Percentiles rank a stretch among this genome's conserved stretches.
Conservation (phyloP, 805 yeast species). For the Helenozyma rhizophorensis region DNA sequence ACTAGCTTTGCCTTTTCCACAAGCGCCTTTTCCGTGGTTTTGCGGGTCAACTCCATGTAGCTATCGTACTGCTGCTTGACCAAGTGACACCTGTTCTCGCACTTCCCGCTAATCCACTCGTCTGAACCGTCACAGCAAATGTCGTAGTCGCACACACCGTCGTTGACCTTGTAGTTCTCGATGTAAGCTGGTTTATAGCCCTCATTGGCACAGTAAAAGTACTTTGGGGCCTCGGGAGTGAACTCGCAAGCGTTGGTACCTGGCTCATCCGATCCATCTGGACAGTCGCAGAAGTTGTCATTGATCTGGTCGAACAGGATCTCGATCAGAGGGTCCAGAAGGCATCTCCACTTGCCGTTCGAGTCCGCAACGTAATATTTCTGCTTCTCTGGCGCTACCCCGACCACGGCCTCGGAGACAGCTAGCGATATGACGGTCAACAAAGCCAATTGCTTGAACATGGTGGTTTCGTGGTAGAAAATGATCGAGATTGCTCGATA, state of each 20-base stretch:
- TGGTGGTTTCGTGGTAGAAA: no score
- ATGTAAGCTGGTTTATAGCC: slow-evolving; percentile 64
- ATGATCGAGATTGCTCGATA: no score
- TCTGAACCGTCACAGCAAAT: slow-evolving; percentile 94
- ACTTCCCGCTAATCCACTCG: slow-evolving; percentile 48
- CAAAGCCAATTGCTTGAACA: neutral
- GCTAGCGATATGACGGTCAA: slow-evolving; percentile 2
- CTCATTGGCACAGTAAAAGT: slow-evolving; percentile 72
- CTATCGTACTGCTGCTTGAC: slow-evolving; percentile 38
- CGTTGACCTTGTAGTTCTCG: slow-evolving; percentile 68
- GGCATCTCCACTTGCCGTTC: slow-evolving; percentile 62
- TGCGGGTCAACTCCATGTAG: neutral
- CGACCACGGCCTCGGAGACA: slow-evolving; percentile 15
- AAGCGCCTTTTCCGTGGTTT: slow-evolving; percentile 19
- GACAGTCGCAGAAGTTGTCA: slow-evolving; percentile 93
- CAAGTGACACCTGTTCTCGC: slow-evolving; percentile 54
- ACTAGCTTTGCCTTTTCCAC: slow-evolving; percentile 25
- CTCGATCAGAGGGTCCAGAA: slow-evolving; percentile 59
- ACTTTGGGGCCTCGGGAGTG: slow-evolving; percentile 19
- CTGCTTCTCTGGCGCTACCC: slow-evolving; percentile 37
- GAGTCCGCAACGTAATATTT: slow-evolving; percentile 48
- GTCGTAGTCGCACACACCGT: slow-evolving; percentile 89
- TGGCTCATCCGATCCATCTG: slow-evolving; percentile 97
- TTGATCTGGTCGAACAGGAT: slow-evolving; percentile 63
- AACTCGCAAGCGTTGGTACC: slow-evolving; percentile 80